phyloP scores from a whole-genome alignment of 768 basidiomycete genomes.

The Porphyrellus cyaneotinctus region DNA sequence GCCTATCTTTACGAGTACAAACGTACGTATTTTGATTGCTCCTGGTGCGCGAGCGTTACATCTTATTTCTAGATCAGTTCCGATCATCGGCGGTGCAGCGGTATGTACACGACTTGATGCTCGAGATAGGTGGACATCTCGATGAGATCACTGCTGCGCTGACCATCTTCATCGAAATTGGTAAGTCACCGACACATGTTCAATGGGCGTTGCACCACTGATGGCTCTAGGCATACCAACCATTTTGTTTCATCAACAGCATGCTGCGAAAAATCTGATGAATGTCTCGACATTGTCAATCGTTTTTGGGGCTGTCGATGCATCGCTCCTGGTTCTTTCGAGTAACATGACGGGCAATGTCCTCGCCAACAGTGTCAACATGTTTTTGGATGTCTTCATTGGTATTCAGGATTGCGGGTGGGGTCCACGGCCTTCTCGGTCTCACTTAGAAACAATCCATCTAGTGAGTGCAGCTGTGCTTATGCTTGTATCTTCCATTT shows the following conservation, averaged over 20 bases:
- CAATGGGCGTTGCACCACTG: background rate
- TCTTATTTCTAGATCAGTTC: conserved; percentile 40
- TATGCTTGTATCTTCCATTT: background rate
- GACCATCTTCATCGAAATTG: conserved; percentile 49
- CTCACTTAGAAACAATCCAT: conserved; percentile 54
- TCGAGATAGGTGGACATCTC: conserved; percentile 49
- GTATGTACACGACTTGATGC: conserved; percentile 45
- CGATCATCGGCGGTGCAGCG: conserved; percentile 47
- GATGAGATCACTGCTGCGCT: conserved; percentile 45
- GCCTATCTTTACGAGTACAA: conserved; percentile 44
- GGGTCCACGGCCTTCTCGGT: conserved; percentile 49
- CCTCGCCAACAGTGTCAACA: conserved; percentile 41
- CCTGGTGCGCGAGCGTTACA: background rate
- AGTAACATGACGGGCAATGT: conserved; percentile 26
- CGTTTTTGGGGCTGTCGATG: conserved; percentile 48
- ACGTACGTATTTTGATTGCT: conserved; percentile 25
- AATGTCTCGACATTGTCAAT: conserved; percentile 54
- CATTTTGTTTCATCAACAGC: conserved; percentile 50
- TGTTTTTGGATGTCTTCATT: conserved; percentile 52
- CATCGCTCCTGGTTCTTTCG: conserved; percentile 45
- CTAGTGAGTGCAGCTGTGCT: conserved; percentile 37
- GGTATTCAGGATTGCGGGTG: conserved; percentile 49
- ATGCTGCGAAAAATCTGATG: conserved; percentile 42
- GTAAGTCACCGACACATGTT: conserved; percentile 25
- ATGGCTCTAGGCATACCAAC: conserved; percentile 42